phyloP scores from a whole-genome alignment of 768 basidiomycete species.

The Rickenella mellea region DNA sequence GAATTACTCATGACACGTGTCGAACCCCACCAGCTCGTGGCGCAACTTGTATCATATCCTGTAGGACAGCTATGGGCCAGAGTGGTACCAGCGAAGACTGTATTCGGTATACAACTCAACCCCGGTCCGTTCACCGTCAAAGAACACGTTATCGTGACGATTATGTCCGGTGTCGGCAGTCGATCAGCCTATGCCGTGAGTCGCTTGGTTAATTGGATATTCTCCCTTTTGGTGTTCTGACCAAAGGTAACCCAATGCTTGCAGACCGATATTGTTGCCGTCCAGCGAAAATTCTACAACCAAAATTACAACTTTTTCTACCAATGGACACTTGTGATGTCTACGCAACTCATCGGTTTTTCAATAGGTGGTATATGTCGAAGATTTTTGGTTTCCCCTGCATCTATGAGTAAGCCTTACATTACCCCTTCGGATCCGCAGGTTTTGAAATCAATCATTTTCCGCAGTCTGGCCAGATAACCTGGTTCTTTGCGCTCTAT shows the following conservation, averaged over 20 bases:
- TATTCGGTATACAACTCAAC: slow-evolving; percentile 46
- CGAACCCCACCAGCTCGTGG: slow-evolving; percentile 40
- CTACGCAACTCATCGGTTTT: slow-evolving; percentile 32
- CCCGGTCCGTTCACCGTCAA: slow-evolving; percentile 70
- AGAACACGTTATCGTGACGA: slow-evolving; percentile 49
- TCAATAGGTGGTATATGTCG: slow-evolving; percentile 33
- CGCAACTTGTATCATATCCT: slow-evolving; percentile 65
- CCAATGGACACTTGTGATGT: slow-evolving; percentile 32
- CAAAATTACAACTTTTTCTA: slow-evolving; percentile 26
- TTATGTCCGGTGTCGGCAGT: slow-evolving; percentile 30
- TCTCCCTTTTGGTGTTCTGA: not conserved
- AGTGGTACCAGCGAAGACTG: slow-evolving; percentile 38
- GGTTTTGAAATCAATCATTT: not conserved
- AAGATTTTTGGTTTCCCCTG: slow-evolving; percentile 34
- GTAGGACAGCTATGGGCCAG: slow-evolving; percentile 51
- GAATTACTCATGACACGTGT: not conserved
- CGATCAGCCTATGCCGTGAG: slow-evolving; percentile 22
- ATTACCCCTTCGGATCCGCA: slow-evolving; percentile 14
- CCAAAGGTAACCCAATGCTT: not conserved
- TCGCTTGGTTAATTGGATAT: not conserved
- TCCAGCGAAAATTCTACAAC: slow-evolving; percentile 36
- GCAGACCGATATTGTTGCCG: slow-evolving; percentile 34
- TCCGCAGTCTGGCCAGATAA: slow-evolving; percentile 29
- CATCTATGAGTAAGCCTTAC: slow-evolving; percentile 22
- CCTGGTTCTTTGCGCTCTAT: slow-evolving; percentile 32